phyloP scores from a whole-genome alignment of 176 grass and related monocot genomes.

The Carex littledalei region DNA sequence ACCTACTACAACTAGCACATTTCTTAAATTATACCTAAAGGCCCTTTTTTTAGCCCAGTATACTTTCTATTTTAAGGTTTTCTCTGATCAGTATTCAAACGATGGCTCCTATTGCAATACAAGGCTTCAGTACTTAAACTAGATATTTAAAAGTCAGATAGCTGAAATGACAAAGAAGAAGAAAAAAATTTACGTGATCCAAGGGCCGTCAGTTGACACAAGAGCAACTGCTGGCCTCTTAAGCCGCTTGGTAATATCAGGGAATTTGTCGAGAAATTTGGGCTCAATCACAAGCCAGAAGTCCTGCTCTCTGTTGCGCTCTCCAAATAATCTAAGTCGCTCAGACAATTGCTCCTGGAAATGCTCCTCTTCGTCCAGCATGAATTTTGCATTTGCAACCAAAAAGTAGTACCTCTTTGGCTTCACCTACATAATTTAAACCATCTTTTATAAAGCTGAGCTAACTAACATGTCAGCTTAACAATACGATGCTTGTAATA shows the following conservation, averaged over 20 bases:
- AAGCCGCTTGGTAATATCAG: constrained; percentile 60
- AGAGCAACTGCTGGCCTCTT: constrained; percentile 79
- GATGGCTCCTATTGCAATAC: not conserved
- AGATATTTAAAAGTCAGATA: not conserved
- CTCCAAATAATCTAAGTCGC: constrained; percentile 50
- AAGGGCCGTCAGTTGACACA: constrained; percentile 71
- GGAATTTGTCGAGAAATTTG: constrained; percentile 84
- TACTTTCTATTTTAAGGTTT: not conserved
- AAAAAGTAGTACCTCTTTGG: constrained; percentile 67
- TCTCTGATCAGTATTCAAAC: not conserved
- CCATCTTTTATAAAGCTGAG: not conserved
- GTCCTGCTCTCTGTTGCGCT: constrained; percentile 66
- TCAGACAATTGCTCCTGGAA: constrained; percentile 86
- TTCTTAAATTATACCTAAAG: not conserved
- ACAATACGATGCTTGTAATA: not conserved
- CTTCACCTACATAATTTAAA: constrained; percentile 38
- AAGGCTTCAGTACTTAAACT: not conserved
- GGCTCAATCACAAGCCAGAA: constrained; percentile 96
- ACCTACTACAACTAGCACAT: not conserved
- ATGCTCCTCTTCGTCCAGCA: constrained; percentile 97
- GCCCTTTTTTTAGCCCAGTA: not conserved
- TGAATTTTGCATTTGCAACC: constrained; percentile 95
- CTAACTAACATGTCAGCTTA: not conserved
- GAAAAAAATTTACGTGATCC: constrained; percentile 67
- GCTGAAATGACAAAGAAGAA: not conserved